A percentile compares a stretch with the other conserved stretches of the same genome.
Conservation (phyloP, 2,329 filamentous ascomycete species). For the Aureobasidium lini region DNA sequence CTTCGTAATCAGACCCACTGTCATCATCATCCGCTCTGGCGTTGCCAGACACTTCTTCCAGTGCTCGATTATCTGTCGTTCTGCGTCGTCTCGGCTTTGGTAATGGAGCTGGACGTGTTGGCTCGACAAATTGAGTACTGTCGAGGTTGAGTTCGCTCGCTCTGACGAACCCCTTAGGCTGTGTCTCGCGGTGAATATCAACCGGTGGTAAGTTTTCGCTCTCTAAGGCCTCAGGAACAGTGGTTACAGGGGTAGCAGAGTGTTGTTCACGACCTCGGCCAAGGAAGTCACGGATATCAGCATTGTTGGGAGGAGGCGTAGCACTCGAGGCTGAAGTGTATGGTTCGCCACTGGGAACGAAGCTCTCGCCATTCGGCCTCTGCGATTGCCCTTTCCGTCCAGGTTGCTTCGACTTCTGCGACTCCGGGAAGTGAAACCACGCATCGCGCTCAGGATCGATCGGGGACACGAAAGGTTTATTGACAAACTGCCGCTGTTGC, state of each 20-base stretch:
- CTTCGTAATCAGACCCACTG: slow-evolving; percentile 2
- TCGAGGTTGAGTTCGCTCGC: slow-evolving; percentile 23
- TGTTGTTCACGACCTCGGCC: background rate
- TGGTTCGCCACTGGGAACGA: slow-evolving; percentile 23
- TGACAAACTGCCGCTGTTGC: slow-evolving; percentile 16
- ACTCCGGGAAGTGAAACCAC: slow-evolving; percentile 21
- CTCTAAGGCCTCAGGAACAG: background rate
- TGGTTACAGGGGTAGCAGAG: background rate
- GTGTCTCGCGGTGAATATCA: background rate
- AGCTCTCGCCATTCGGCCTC: background rate
- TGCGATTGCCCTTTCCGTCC: slow-evolving; percentile 11
- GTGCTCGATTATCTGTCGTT: slow-evolving; percentile 1
- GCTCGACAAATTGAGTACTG: slow-evolving; percentile 13
- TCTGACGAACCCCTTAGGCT: slow-evolving; percentile 21
- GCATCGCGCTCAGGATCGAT: slow-evolving; percentile 17
- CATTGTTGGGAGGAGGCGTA: slow-evolving; percentile 8
- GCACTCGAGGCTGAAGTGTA: background rate
- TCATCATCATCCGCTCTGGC: background rate
- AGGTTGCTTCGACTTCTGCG: background rate
- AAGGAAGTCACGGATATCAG: slow-evolving; percentile 11
- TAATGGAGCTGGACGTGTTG: background rate
- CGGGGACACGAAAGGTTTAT: slow-evolving; percentile 27
- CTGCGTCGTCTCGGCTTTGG: slow-evolving; percentile 6
- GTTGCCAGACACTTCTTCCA: background rate
- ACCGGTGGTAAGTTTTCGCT: background rate